Evolutionary conservation across 768 basidiomycete genomes (phyloP).

Genomic region (Austroboletus eburneus): DNA sequence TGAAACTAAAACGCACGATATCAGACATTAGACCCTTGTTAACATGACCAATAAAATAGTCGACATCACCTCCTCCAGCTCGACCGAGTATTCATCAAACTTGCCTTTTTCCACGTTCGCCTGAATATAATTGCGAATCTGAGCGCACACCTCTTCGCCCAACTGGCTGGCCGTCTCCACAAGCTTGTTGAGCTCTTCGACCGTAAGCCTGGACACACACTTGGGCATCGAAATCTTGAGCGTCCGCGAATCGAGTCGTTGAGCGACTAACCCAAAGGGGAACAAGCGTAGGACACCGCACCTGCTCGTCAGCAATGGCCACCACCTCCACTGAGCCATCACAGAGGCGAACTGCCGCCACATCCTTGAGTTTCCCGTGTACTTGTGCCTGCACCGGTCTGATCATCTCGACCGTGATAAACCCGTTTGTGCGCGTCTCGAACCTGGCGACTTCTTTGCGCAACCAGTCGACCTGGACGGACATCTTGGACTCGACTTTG

Average conservation of each 20-base stretch:
- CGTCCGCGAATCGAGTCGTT: constrained; percentile 64
- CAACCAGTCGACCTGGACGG: constrained; percentile 63
- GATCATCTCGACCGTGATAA: constrained; percentile 70
- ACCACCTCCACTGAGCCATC: constrained; percentile 72
- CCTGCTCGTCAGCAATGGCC: constrained; percentile 75
- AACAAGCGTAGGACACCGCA: constrained; percentile 34
- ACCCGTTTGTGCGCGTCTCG: constrained; percentile 70
- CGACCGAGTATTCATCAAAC: constrained; percentile 63
- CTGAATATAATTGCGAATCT: constrained; percentile 69
- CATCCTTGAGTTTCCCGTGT: constrained; percentile 54
- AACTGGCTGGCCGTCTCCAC: constrained; percentile 53
- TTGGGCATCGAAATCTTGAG: constrained; percentile 79
- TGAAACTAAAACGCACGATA: constrained; percentile 53
- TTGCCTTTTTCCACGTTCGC: constrained; percentile 64
- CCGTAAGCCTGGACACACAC: constrained; percentile 66
- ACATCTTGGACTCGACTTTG: constrained; percentile 64
- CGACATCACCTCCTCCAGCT: constrained; percentile 56
- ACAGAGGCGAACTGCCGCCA: constrained; percentile 77
- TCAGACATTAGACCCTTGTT: background rate
- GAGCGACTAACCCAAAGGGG: constrained; percentile 47
- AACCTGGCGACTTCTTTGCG: constrained; percentile 70
- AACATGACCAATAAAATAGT: background rate
- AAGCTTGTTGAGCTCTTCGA: constrained; percentile 61
- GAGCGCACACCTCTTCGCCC: constrained; percentile 72
- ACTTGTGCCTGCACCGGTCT: constrained; percentile 61